Conservation (phyloP, 148 eudicot genomes). For the Spergularia bocconei region DNA sequence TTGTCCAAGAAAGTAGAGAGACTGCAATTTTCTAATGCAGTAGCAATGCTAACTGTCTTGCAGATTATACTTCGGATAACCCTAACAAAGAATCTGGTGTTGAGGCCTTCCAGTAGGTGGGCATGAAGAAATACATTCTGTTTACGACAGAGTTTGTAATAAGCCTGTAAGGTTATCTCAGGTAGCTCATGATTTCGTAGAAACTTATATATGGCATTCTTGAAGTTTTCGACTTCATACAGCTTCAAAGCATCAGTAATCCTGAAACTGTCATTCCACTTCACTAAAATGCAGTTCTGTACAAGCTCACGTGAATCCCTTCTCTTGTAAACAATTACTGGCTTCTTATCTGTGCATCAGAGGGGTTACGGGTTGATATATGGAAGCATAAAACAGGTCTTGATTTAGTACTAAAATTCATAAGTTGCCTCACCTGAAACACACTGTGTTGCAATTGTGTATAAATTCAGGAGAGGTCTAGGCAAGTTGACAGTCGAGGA, state of each 20-base stretch:
- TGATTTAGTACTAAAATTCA: constrained; percentile 25
- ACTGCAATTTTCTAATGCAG: constrained; percentile 41
- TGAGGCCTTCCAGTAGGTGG: constrained; percentile 37
- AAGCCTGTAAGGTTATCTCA: constrained; percentile 25
- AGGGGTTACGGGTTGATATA: not conserved
- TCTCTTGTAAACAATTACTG: constrained; percentile 16
- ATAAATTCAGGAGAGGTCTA: constrained; percentile 35
- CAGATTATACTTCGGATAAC: constrained; percentile 16
- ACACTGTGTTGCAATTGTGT: constrained; percentile 21
- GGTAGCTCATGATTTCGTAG: constrained; percentile 52
- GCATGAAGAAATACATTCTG: constrained; percentile 49
- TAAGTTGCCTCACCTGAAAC: not conserved
- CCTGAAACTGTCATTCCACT: not conserved
- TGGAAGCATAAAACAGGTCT: not conserved
- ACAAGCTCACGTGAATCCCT: constrained; percentile 13
- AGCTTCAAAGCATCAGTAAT: not conserved
- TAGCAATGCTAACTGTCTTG: constrained; percentile 40
- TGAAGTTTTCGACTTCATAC: constrained; percentile 26
- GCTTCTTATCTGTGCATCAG: constrained; percentile 7
- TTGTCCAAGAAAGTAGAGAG: constrained; percentile 39
- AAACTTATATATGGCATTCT: constrained; percentile 30
- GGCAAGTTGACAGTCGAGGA: constrained; percentile 42
- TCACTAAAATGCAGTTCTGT: not conserved
- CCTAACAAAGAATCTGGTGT: constrained; percentile 30
- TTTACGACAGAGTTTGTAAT: constrained; percentile 47